These are phyloP conservation scores for Thielaviopsis euricoi DNA, from an alignment of 2,329 filamentous ascomycete species.

Conservation along the genomic window DNA sequence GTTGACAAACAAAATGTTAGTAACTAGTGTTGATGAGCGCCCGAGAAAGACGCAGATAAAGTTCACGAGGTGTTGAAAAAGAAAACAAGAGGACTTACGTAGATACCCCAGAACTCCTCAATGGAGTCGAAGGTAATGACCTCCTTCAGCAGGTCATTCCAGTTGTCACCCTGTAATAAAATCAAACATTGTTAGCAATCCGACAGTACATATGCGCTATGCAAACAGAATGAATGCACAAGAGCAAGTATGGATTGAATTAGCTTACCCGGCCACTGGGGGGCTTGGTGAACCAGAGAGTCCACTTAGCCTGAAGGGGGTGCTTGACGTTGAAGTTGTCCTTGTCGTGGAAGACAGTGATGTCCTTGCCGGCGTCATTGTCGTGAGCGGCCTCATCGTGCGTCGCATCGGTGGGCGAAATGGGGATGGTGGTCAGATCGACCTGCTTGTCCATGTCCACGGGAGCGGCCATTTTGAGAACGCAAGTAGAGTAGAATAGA, in stretches of 20 bases:
- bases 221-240: neutral
- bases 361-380: slow-evolving; percentile 41
- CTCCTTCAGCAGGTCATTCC: slow-evolving; percentile 95
- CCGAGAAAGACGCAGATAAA: too few relatives aligned
- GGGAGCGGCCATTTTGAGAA: slow-evolving; percentile 21
- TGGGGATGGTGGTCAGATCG: slow-evolving; percentile 51
- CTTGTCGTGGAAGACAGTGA: slow-evolving; percentile 95
- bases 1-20: neutral
- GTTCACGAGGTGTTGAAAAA: neutral
- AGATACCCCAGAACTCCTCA: slow-evolving; percentile 99
- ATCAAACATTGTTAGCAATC: neutral
- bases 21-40: too few relatives aligned
- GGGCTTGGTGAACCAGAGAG: slow-evolving; percentile 98
- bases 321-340: slow-evolving; percentile 99
- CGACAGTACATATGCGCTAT: neutral
- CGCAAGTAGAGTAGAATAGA: neutral
- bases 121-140: slow-evolving; percentile 98
- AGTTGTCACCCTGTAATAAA: slow-evolving; percentile 73
- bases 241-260: neutral
- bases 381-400: slow-evolving; percentile 24
- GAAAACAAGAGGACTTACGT: slow-evolving; percentile 48
- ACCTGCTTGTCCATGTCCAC: slow-evolving; percentile 36
- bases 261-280: slow-evolving; percentile 71
- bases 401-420: slow-evolving; percentile 43
- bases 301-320: slow-evolving; percentile 94